Evolutionary conservation across 2,329 filamentous ascomycete species (phyloP).

Genomic region (Calonectria multiphialidica): DNA sequence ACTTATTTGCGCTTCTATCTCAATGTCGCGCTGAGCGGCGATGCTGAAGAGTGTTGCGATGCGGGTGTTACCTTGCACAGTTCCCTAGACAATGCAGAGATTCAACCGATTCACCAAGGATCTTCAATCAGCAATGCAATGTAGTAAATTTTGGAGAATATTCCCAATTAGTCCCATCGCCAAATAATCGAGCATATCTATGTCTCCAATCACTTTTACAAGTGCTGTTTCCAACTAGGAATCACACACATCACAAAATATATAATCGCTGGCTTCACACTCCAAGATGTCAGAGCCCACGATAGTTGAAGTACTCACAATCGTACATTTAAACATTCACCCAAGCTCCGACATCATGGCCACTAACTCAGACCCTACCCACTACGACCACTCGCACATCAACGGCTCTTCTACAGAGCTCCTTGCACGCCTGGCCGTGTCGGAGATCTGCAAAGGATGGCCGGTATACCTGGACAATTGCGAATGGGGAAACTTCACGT

Average conservation of each 20-base stretch:
- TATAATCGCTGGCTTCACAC: background rate
- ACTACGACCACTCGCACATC: constrained; percentile 31
- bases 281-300: background rate
- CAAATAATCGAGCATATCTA: background rate
- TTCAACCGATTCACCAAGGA: too few relatives aligned
- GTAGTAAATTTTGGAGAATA: background rate
- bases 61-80: background rate
- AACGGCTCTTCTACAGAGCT: constrained; percentile 57
- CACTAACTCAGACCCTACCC: background rate
- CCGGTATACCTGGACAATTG: constrained; percentile 65
- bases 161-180: too few relatives aligned
- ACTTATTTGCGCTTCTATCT: too few relatives aligned
- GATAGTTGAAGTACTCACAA: background rate
- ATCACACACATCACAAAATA: background rate
- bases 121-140: background rate
- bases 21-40: background rate
- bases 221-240: background rate
- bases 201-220: background rate
- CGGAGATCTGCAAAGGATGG: constrained; percentile 67
- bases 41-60: background rate
- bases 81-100: background rate
- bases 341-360: background rate
- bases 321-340: background rate
- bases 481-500: constrained; percentile 65
- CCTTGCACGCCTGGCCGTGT: constrained; percentile 58